A percentile compares a stretch with the other conserved stretches of the same genome.
These are phyloP conservation scores for Bremia lactucae DNA, from an alignment of 352 stramenopile genomes.

Conservation along the genomic window DNA sequence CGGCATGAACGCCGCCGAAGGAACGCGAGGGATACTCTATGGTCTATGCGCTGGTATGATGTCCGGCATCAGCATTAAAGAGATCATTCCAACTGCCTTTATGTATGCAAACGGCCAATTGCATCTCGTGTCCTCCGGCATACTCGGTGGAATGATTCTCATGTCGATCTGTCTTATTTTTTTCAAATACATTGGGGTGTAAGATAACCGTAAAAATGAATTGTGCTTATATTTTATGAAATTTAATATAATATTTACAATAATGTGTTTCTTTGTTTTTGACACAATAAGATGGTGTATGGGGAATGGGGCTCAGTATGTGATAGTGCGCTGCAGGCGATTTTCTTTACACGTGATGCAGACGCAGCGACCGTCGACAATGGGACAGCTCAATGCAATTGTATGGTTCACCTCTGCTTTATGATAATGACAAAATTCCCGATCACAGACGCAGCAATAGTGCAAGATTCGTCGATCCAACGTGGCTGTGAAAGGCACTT, in stretches of 20 bases:
- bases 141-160: conserved; percentile 77
- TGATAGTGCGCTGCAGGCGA: conserved; percentile 41
- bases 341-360: conserved; percentile 62
- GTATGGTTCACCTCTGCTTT: conserved; percentile 70
- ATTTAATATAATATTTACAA: not conserved
- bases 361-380: conserved; percentile 67
- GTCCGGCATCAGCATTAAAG: conserved; percentile 85
- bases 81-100: conserved; percentile 89
- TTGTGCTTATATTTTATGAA: too few relatives aligned
- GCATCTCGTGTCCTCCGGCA: conserved; percentile 71
- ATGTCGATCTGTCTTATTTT: conserved; percentile 85
- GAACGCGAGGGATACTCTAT: conserved; percentile 85
- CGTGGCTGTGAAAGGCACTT: conserved; percentile 47
- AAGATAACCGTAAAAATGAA: too few relatives aligned
- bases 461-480: conserved; percentile 66
- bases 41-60: conserved; percentile 91
- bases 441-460: conserved; percentile 72
- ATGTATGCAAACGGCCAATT: conserved; percentile 82
- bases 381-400: conserved; percentile 67
- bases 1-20: conserved; percentile 50
- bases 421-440: conserved; percentile 79
- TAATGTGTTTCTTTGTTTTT: not conserved
- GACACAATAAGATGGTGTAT: too few relatives aligned
- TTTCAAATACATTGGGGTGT: conserved; percentile 69
- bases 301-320: too few relatives aligned